Conservation (phyloP, 805 yeast genomes). For the Tetrapisispora phaffii region DNA sequence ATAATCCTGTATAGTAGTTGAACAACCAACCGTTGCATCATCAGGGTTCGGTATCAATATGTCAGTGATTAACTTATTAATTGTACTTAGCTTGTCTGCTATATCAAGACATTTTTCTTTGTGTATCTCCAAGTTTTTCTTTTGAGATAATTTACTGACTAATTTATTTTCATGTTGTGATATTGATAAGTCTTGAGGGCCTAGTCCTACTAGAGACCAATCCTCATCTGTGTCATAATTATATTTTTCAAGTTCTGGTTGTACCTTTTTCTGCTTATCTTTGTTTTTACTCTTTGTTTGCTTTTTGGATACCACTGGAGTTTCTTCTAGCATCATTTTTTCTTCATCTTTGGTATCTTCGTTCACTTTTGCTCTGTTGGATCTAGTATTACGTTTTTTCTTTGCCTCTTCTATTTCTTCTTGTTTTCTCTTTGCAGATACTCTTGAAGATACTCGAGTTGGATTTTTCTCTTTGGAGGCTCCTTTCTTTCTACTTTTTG, state of each 20-base stretch:
- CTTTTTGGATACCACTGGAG: slow-evolving; percentile 7
- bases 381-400: slow-evolving; percentile 8
- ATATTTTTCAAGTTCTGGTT: slow-evolving; percentile 11
- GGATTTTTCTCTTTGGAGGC: slow-evolving; percentile 5
- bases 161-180: slow-evolving; percentile 13
- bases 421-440: slow-evolving; percentile 27
- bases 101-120: slow-evolving; percentile 21
- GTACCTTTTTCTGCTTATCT: slow-evolving; percentile 5
- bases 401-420: slow-evolving; percentile 14
- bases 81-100: slow-evolving; percentile 16
- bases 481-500: slow-evolving; percentile 14
- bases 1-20: slow-evolving; percentile 12
- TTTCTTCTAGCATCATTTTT: slow-evolving; percentile 7
- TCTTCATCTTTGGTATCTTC: slow-evolving; percentile 20
- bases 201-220: slow-evolving; percentile 27
- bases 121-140: slow-evolving; percentile 23
- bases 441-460: slow-evolving; percentile 13
- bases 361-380: slow-evolving; percentile 4
- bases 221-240: slow-evolving; percentile 27
- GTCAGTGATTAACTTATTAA: slow-evolving; percentile 17
- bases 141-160: slow-evolving; percentile 22
- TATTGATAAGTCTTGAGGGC: slow-evolving; percentile 25
- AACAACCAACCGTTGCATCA: background rate
- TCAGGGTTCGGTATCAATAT: slow-evolving; percentile 6
- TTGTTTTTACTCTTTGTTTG: slow-evolving; percentile 6